A percentile compares a stretch with the other conserved stretches of the same genome.
These are phyloP conservation scores for Fusarium aywerte DNA, from an alignment of 2,329 filamentous ascomycete genomes.

Conservation along the genomic window DNA sequence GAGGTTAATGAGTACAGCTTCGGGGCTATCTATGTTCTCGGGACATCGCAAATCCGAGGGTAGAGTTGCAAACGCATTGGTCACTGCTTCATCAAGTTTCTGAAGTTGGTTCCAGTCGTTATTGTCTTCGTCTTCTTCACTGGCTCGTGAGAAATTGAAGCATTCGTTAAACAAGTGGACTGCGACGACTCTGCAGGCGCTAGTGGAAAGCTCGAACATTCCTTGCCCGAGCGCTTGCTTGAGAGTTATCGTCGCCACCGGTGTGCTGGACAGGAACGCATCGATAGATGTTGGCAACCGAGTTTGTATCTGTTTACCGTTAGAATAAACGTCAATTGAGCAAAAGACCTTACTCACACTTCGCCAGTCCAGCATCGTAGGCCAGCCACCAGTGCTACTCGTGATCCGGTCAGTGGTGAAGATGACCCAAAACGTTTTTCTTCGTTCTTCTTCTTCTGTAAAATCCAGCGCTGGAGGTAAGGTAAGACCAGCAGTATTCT, in stretches of 20 bases:
- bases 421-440: slow-evolving; percentile 82
- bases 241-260: slow-evolving; percentile 48
- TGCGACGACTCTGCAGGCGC: slow-evolving; percentile 33
- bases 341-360: slow-evolving; percentile 1
- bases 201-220: slow-evolving; percentile 36
- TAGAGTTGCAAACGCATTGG: slow-evolving; percentile 25
- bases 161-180: slow-evolving; percentile 37
- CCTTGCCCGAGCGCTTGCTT: slow-evolving; percentile 29
- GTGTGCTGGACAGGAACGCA: slow-evolving; percentile 8
- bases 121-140: slow-evolving; percentile 21
- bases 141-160: slow-evolving; percentile 33
- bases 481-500: slow-evolving; percentile 23
- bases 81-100: slow-evolving; percentile 12
- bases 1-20: slow-evolving; percentile 32
- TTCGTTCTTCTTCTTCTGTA: slow-evolving; percentile 76
- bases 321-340: accelerated
- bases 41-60: slow-evolving; percentile 24
- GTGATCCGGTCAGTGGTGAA: slow-evolving; percentile 84
- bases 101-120: slow-evolving; percentile 27
- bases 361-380: slow-evolving; percentile 73
- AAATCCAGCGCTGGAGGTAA: slow-evolving; percentile 75
- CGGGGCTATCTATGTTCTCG: slow-evolving; percentile 25
- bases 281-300: slow-evolving; percentile 16
- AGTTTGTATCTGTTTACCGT: slow-evolving; percentile 1
- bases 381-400: slow-evolving; percentile 89